Percentiles rank a stretch among this genome's conserved stretches.
Evolutionary conservation across 2,329 filamentous ascomycete genomes (phyloP).

Genomic region (Cytospora chrysosperma): DNA sequence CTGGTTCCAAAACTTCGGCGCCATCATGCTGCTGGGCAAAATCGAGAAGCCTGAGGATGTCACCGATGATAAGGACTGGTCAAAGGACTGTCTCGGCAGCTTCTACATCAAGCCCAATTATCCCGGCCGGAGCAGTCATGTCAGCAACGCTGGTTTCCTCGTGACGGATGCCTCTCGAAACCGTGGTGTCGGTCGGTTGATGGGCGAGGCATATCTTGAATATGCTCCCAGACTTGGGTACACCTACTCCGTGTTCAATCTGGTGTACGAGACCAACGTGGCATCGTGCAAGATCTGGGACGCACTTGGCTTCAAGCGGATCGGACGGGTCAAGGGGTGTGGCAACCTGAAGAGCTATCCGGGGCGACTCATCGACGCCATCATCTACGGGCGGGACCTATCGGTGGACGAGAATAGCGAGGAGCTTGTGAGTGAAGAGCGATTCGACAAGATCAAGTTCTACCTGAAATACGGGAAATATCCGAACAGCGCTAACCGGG

Average conservation of each 20-base stretch:
- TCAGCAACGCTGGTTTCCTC: constrained; percentile 82
- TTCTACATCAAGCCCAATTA: constrained; percentile 97
- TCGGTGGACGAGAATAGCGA: constrained; percentile 60
- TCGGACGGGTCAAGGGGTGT: constrained; percentile 75
- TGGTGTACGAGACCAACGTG: constrained; percentile 92
- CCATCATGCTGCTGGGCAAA: constrained; percentile 81
- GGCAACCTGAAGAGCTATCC: constrained; percentile 69
- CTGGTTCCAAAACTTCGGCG: constrained; percentile 90
- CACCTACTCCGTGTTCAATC: constrained; percentile 89
- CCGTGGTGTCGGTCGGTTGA: constrained; percentile 70
- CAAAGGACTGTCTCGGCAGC: constrained; percentile 77
- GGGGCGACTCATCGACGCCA: constrained; percentile 68
- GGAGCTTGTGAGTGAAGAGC: constrained; percentile 87
- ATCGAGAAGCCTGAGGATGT: constrained; percentile 62
- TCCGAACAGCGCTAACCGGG: constrained; percentile 86
- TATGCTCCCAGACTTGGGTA: constrained; percentile 82
- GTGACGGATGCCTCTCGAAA: constrained; percentile 72
- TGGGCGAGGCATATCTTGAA: constrained; percentile 75
- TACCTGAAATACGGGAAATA: constrained; percentile 95
- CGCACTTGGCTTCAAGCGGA: constrained; percentile 86
- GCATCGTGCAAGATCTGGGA: constrained; percentile 91
- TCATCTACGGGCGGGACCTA: constrained; percentile 72
- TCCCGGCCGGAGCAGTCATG: constrained; percentile 83
- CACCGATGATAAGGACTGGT: constrained; percentile 68
- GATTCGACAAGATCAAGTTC: constrained; percentile 98